These are phyloP conservation scores for Dalechampia spathulata DNA, from an alignment of 441 rosid species.

Conservation along the genomic window DNA sequence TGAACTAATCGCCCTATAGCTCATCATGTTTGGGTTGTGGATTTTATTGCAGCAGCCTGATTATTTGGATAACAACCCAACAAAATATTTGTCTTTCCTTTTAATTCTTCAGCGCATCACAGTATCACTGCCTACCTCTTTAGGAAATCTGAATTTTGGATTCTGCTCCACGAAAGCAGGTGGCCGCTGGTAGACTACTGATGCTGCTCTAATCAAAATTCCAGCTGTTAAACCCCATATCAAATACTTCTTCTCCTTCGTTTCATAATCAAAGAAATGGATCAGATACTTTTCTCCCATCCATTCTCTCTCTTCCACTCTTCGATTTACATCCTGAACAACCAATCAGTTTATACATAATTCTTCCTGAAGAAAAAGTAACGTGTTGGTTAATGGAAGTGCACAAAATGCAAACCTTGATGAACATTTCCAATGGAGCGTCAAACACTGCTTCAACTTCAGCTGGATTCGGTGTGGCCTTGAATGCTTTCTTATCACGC, in stretches of 20 bases:
- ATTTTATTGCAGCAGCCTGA: slow-evolving; percentile 11
- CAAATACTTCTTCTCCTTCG: slow-evolving; percentile 41
- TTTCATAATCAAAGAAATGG: slow-evolving; percentile 66
- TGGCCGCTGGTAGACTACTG: slow-evolving; percentile 57
- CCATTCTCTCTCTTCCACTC: slow-evolving; percentile 76
- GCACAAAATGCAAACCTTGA: slow-evolving; percentile 46
- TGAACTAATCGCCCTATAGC: background rate
- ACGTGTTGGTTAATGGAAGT: background rate
- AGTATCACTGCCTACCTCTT: slow-evolving; percentile 31
- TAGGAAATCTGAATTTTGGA: slow-evolving; percentile 63
- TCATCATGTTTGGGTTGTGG: background rate
- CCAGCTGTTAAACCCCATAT: slow-evolving; percentile 96
- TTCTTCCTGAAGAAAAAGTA: slow-evolving; percentile 3
- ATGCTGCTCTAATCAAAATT: slow-evolving; percentile 81
- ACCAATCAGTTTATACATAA: slow-evolving; percentile 1
- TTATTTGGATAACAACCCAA: slow-evolving; percentile 11
- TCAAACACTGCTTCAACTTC: slow-evolving; percentile 89
- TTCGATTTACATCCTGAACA: slow-evolving; percentile 78
- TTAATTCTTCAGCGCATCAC: slow-evolving; percentile 25
- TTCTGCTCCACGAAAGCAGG: slow-evolving; percentile 65
- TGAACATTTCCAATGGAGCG: slow-evolving; percentile 88
- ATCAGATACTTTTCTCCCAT: slow-evolving; percentile 74
- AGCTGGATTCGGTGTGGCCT: slow-evolving; percentile 57
- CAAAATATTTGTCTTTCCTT: background rate
- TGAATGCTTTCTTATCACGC: slow-evolving; percentile 40